These are phyloP conservation scores for Arxiozyma heterogenica DNA, from an alignment of 1,139 yeast species.

Conservation along the genomic window DNA sequence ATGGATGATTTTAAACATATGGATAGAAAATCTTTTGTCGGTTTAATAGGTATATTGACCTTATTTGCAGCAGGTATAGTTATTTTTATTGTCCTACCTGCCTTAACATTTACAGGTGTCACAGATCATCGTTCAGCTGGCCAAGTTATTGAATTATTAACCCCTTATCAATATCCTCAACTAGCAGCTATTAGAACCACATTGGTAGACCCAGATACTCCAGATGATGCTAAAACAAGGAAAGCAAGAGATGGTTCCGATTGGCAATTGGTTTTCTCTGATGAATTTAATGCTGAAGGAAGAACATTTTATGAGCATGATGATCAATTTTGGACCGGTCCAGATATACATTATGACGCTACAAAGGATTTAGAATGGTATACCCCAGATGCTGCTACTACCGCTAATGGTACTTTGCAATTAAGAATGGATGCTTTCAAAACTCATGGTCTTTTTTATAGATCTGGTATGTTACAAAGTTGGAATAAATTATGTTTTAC, in stretches of 20 bases:
- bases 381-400: slow-evolving; percentile 70
- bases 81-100: slow-evolving; percentile 64
- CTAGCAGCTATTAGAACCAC: slow-evolving; percentile 52
- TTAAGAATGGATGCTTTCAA: slow-evolving; percentile 63
- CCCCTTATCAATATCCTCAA: slow-evolving; percentile 51
- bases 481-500: slow-evolving; percentile 82
- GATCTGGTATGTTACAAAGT: slow-evolving; percentile 77
- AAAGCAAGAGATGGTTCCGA: slow-evolving; percentile 44
- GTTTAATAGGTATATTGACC: slow-evolving; percentile 47
- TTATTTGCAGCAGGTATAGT: slow-evolving; percentile 51
- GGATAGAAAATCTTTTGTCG: slow-evolving; percentile 53
- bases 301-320: slow-evolving; percentile 77
- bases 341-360: slow-evolving; percentile 68
- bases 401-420: slow-evolving; percentile 55
- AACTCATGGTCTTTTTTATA: slow-evolving; percentile 62
- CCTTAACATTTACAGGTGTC: slow-evolving; percentile 63
- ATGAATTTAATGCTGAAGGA: slow-evolving; percentile 76
- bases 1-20: slow-evolving; percentile 48
- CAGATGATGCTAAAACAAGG: slow-evolving; percentile 41
- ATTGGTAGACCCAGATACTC: slow-evolving; percentile 75
- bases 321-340: slow-evolving; percentile 76
- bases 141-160: slow-evolving; percentile 36
- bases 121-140: slow-evolving; percentile 27
- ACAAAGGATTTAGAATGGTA: slow-evolving; percentile 85
- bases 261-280: slow-evolving; percentile 70